Evolutionary conservation across 1,139 yeast species (phyloP).

Genomic region (Yamadazyma spencermartinsiae): DNA sequence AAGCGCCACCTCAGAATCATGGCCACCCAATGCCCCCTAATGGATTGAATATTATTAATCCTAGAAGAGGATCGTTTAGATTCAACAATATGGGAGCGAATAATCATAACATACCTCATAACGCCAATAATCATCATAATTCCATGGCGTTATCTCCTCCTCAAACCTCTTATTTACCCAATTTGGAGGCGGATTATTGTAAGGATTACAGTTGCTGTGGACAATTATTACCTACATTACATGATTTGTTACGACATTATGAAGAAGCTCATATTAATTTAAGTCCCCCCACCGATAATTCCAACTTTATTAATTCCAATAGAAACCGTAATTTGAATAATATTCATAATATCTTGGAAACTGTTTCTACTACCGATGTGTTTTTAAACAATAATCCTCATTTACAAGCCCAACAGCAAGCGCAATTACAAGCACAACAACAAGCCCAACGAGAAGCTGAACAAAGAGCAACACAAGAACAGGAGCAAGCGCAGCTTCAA

Average conservation of each 20-base stretch:
- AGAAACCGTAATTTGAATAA: constrained; percentile 39
- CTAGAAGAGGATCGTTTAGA: constrained; percentile 46
- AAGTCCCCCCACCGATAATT: constrained; percentile 55
- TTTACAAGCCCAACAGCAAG: constrained; percentile 17
- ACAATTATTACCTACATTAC: constrained; percentile 84
- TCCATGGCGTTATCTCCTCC: constrained; percentile 61
- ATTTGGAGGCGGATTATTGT: constrained; percentile 92
- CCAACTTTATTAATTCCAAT: constrained; percentile 33
- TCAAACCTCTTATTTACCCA: constrained; percentile 80
- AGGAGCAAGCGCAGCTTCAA: constrained; percentile 4
- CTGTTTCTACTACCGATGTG: constrained; percentile 87
- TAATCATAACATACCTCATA: constrained; percentile 13
- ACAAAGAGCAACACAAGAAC: constrained; percentile 5
- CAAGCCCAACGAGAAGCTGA: constrained; percentile 13
- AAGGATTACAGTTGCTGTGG: constrained; percentile 98
- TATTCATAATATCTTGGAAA: constrained; percentile 58
- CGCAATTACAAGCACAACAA: constrained; percentile 15
- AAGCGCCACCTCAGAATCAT: constrained; percentile 18
- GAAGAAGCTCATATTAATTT: constrained; percentile 94
- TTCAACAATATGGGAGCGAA: constrained; percentile 14
- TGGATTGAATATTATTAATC: constrained; percentile 37
- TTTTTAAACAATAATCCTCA: constrained; percentile 51
- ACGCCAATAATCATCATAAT: constrained; percentile 12
- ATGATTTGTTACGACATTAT: constrained; percentile 89
- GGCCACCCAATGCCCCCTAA: constrained; percentile 16